Conservation (phyloP, 1,139 yeast genomes). For the Saccharomycopsis phalli region DNA sequence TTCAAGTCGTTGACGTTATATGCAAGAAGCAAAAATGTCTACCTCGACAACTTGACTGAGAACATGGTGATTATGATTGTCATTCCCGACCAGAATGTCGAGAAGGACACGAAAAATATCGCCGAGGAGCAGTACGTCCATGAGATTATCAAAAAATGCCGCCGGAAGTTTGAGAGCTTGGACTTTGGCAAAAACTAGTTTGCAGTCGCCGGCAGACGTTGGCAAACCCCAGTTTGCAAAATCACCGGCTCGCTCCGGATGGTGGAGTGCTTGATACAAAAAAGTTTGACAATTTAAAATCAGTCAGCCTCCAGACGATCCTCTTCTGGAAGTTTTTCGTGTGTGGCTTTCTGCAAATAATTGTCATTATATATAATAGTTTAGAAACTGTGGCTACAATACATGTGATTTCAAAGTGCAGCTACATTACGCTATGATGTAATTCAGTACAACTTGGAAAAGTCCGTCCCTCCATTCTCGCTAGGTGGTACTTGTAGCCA, state of each 20-base stretch:
- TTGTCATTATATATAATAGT: too few species aligned
- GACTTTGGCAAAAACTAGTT: constrained; percentile 14
- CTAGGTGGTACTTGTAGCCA: constrained; percentile 73
- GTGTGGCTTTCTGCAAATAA: too few species aligned
- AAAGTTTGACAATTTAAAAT: too few species aligned
- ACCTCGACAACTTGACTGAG: constrained; percentile 40
- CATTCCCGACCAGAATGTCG: constrained; percentile 9
- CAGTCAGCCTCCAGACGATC: too few species aligned
- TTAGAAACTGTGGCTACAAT: too few species aligned
- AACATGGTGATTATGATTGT: constrained; percentile 44
- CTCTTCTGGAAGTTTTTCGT: too few species aligned
- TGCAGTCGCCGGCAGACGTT: not conserved
- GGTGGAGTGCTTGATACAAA: too few species aligned
- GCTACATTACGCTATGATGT: too few species aligned
- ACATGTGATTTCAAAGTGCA: too few species aligned
- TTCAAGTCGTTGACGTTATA: constrained; percentile 38
- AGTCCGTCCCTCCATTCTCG: constrained; percentile 49
- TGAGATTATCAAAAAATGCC: constrained; percentile 15
- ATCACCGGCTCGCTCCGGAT: too few species aligned
- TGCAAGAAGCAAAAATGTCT: constrained; percentile 39
- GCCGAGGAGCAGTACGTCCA: constrained; percentile 18
- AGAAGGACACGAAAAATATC: constrained; percentile 1
- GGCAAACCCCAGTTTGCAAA: too few species aligned
- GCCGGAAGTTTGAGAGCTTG: constrained; percentile 18
- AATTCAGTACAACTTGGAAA: constrained; percentile 43